These are phyloP conservation scores for Narthecium ossifragum DNA, from an alignment of 106 monocot species.

Conservation along the genomic window DNA sequence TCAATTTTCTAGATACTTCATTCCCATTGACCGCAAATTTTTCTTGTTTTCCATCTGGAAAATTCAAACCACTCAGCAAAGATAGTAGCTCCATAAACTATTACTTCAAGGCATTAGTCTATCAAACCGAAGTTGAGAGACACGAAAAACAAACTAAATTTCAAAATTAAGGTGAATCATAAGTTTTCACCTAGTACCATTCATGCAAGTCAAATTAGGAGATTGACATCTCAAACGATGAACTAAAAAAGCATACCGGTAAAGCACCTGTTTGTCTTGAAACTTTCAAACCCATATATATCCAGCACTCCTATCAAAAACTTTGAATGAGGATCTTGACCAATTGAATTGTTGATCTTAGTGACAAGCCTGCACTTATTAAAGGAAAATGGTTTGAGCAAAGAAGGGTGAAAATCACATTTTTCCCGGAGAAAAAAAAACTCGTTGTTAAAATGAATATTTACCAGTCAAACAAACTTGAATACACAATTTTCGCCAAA, in stretches of 20 bases:
- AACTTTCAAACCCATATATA: slow-evolving; percentile 61
- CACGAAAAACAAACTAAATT: no score
- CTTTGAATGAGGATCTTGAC: slow-evolving; percentile 46
- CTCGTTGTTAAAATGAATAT: no score
- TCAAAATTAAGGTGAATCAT: no score
- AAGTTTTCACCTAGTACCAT: no score
- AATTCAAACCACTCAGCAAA: no score
- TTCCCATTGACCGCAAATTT: no score
- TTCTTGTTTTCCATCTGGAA: no score
- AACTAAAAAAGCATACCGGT: slow-evolving; percentile 37
- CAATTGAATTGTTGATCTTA: slow-evolving; percentile 45
- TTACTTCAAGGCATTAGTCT: no score
- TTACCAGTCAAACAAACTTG: slow-evolving; percentile 62
- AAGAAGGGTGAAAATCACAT: neutral
- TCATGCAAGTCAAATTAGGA: no score
- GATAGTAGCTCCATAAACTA: no score
- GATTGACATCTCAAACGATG: slow-evolving; percentile 9
- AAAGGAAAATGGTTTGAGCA: neutral
- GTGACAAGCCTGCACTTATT: slow-evolving; percentile 29
- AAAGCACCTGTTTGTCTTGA: slow-evolving; percentile 59
- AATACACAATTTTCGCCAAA: slow-evolving; percentile 56
- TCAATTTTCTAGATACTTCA: no score
- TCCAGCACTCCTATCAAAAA: slow-evolving; percentile 41
- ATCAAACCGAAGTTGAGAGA: no score
- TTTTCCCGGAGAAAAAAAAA: neutral